phyloP scores from a whole-genome alignment of 345 rosid genomes.

The Limnanthes douglasii region DNA sequence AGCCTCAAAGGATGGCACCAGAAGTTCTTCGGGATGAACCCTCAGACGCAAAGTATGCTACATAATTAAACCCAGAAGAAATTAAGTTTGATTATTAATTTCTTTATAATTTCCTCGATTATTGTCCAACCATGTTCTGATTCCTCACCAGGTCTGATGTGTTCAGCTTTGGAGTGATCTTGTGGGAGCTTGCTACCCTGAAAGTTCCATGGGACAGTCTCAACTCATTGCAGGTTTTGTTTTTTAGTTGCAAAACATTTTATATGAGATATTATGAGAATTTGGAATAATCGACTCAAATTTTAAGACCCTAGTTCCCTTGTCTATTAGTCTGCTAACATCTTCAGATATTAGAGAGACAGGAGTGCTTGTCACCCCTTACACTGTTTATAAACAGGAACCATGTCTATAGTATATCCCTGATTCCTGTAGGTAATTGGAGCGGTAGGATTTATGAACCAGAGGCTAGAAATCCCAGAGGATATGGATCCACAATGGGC shows the following conservation, averaged over 20 bases:
- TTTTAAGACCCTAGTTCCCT: background rate
- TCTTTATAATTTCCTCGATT: background rate
- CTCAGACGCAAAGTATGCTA: constrained; percentile 72
- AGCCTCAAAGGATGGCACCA: constrained; percentile 99
- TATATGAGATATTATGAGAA: background rate
- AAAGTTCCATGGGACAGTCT: constrained; percentile 95
- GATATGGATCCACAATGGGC: constrained; percentile 76
- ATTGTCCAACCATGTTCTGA: background rate
- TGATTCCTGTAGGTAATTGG: constrained; percentile 69
- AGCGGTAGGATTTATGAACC: constrained; percentile 96
- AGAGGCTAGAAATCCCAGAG: constrained; percentile 66
- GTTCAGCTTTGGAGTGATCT: constrained; percentile 80
- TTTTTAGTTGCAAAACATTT: background rate
- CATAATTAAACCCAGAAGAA: background rate
- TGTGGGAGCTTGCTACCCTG: constrained; percentile 94
- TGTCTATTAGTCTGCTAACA: background rate
- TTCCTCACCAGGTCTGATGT: constrained; percentile 53
- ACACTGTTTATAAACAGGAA: constrained; percentile 9
- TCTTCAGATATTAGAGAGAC: constrained; percentile 12
- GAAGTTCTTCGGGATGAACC: constrained; percentile 93
- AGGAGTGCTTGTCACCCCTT: too few species aligned
- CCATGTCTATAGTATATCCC: constrained; percentile 12
- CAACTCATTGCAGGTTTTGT: constrained; percentile 82
- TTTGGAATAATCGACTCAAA: background rate
- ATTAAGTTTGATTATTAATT: constrained; percentile 1